Evolutionary conservation across 352 stramenopile species (phyloP).

Genomic region (Ophiocytium majus): DNA sequence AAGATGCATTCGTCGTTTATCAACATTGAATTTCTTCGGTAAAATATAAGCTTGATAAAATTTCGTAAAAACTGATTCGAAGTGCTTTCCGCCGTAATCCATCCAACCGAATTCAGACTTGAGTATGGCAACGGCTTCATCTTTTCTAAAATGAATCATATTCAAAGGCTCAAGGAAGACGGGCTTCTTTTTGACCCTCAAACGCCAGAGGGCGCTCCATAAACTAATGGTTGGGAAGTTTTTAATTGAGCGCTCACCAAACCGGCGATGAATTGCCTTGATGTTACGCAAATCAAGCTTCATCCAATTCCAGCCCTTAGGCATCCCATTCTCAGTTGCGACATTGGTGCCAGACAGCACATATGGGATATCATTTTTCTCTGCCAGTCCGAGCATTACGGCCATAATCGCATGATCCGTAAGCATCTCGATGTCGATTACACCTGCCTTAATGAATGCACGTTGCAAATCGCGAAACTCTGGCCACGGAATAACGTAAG

Average conservation of each 20-base stretch:
- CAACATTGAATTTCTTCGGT: background rate
- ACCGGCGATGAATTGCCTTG: background rate
- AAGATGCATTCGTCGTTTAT: slow-evolving; percentile 1
- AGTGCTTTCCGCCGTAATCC: no score
- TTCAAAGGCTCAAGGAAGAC: background rate
- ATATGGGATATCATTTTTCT: background rate
- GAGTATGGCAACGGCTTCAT: background rate
- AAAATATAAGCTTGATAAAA: slow-evolving; percentile 15
- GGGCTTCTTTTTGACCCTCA: background rate
- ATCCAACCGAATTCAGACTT: slow-evolving; percentile 1
- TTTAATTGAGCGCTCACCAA: background rate
- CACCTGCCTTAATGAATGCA: background rate
- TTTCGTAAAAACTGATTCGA: slow-evolving; percentile 3
- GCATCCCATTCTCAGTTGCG: background rate
- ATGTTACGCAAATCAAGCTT: background rate
- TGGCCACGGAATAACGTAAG: background rate
- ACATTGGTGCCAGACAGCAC: background rate
- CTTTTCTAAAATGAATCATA: background rate
- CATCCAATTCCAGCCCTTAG: background rate
- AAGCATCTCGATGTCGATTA: slow-evolving; percentile 7
- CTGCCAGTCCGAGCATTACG: background rate
- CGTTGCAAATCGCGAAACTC: background rate
- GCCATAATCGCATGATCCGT: background rate
- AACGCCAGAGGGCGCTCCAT: background rate
- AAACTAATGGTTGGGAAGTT: background rate